Evolutionary conservation across 2,329 filamentous ascomycete genomes (phyloP).

Genomic region (Myriosclerotinia scirpicola): DNA sequence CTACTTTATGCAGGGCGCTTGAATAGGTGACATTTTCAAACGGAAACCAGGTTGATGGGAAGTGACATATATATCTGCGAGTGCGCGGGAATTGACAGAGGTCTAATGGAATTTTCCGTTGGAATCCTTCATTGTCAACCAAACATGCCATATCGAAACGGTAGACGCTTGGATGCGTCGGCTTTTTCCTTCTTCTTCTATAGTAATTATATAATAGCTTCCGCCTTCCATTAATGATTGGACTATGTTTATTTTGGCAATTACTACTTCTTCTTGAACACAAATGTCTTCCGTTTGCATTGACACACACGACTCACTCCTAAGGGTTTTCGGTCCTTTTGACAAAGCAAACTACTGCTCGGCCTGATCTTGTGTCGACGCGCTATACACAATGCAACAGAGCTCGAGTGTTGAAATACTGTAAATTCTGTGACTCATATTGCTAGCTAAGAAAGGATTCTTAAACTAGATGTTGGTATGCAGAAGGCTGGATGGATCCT

Average conservation of each 20-base stretch:
- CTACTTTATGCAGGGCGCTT: no score
- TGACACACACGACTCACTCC: neutral
- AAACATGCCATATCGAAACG: neutral
- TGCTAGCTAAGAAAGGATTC: no score
- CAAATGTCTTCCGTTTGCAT: neutral
- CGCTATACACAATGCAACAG: neutral
- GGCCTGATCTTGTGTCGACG: neutral
- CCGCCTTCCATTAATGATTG: neutral
- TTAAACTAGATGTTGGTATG: no score
- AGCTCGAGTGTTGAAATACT: neutral
- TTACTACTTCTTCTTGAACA: neutral
- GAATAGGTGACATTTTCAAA: neutral
- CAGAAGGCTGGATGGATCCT: neutral
- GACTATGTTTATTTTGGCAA: neutral
- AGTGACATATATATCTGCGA: neutral
- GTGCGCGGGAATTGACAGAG: neutral
- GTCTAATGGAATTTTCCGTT: neutral
- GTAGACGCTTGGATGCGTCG: neutral
- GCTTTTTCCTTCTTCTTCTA: neutral
- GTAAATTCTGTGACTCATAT: rapidly evolving
- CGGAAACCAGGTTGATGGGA: neutral
- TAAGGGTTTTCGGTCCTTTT: neutral
- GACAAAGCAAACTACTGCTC: neutral
- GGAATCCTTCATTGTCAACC: neutral
- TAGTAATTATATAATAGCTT: neutral